Percentiles rank a stretch among this genome's conserved stretches.
These are phyloP conservation scores for Eucalyptus cloeziana DNA, from an alignment of 345 rosid genomes.

Conservation along the genomic window DNA sequence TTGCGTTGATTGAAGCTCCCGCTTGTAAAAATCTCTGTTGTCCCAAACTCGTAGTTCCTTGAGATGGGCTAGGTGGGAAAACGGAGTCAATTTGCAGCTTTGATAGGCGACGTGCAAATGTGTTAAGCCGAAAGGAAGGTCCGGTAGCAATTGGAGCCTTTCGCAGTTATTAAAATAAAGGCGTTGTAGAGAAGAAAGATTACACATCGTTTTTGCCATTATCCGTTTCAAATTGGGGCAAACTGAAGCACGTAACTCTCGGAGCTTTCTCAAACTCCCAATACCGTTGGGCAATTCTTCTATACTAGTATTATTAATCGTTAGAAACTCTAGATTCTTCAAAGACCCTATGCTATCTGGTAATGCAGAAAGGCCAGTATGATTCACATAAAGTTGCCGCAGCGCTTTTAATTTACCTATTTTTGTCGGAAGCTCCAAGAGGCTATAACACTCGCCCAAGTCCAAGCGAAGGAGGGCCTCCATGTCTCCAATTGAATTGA, in stretches of 20 bases:
- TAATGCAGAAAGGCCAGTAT: neutral
- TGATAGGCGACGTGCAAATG: neutral
- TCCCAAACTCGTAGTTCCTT: neutral
- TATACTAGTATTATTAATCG: neutral
- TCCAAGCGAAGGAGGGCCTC: neutral
- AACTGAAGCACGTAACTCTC: accelerated
- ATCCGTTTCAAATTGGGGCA: accelerated
- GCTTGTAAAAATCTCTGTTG: accelerated
- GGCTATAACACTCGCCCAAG: too few species aligned
- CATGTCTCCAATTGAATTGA: neutral
- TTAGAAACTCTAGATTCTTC: neutral
- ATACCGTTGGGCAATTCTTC: neutral
- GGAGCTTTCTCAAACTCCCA: neutral
- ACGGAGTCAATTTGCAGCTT: neutral
- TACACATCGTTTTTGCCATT: neutral
- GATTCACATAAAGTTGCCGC: accelerated
- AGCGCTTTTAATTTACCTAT: too few species aligned
- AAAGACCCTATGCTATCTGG: neutral
- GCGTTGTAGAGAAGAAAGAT: neutral
- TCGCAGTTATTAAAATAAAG: accelerated
- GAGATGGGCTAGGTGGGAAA: neutral
- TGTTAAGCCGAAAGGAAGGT: neutral
- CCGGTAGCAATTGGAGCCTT: neutral
- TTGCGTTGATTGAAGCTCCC: neutral
- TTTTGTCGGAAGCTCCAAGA: accelerated